Evolutionary conservation across 164 flowering plant species (phyloP).

Genomic region (Piper longum): DNA sequence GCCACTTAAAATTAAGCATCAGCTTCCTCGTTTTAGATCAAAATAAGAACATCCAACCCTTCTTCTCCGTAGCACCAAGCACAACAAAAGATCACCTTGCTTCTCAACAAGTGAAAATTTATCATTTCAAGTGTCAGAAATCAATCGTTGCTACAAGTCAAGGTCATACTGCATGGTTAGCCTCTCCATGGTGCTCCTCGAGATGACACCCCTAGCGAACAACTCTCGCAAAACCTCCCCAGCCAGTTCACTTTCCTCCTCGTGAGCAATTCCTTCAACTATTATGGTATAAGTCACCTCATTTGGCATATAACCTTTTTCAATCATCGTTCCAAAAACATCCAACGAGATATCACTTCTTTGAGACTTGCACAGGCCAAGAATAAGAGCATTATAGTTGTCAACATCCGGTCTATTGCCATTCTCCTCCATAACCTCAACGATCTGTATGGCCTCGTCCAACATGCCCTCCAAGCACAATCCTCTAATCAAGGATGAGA

Average conservation of each 20-base stretch:
- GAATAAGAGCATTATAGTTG: slow-evolving; percentile 63
- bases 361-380: slow-evolving; percentile 56
- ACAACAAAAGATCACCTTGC: background rate
- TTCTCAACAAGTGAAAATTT: background rate
- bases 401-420: slow-evolving; percentile 37
- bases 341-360: slow-evolving; percentile 53
- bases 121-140: background rate
- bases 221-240: slow-evolving; percentile 48
- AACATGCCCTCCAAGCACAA: slow-evolving; percentile 78
- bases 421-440: slow-evolving; percentile 55
- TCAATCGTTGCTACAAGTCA: slow-evolving; percentile 8
- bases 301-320: slow-evolving; percentile 51
- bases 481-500: slow-evolving; percentile 72
- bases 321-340: slow-evolving; percentile 50
- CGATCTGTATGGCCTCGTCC: slow-evolving; percentile 51
- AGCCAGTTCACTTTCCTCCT: slow-evolving; percentile 55
- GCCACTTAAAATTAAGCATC: background rate
- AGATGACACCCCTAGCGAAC: slow-evolving; percentile 30
- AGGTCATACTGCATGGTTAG: slow-evolving; percentile 71
- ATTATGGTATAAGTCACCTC: slow-evolving; percentile 69
- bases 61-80: background rate
- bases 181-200: slow-evolving; percentile 51
- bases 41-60: no score
- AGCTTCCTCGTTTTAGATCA: background rate
- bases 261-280: slow-evolving; percentile 71